Evolutionary conservation across 768 basidiomycete genomes (phyloP), one percentile per base, ranked within the genome.

Genomic region (Calocera viscosa): DNA sequence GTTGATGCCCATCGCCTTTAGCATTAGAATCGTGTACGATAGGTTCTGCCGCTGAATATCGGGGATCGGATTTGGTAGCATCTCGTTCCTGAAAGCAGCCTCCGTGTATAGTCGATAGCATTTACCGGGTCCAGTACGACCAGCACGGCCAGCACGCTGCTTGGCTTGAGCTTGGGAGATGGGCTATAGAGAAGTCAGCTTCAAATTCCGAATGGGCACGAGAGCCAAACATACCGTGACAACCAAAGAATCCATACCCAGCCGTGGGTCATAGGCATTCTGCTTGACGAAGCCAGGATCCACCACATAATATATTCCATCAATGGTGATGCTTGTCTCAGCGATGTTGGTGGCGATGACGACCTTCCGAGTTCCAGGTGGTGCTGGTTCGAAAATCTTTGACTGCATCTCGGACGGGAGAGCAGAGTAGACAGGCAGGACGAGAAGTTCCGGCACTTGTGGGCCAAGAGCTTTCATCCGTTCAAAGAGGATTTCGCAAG

Each of bases 281-380:
- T 99, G 96, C 76, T 99, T 99, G 38, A 93, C 88, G 78, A 99
- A 98, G 14, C 96, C 96, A 1, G 96, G 95, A 74, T 99, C 96
- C 69, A 99, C 88, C 71, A 99, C 95, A 72, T 98, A 99, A 81
- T 97, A 98, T 74, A 99, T 96, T 33, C 94, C 96, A 35, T 94
- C 93, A 72, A 98, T 99, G 8, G 96, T 98, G 74, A 99, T 81
- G 78, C 91, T 94, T 12, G 96, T 98, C 80, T 99, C 96, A 1
- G 96, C 96, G 66, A 97, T 94, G 76, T 98, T 99, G 28, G 96
- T 99, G n/a, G 96, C 95, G 71, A 99, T 91, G 73, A 98, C 94
- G 69, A 95, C 93, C 79, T 99, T 99, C 68, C 96, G 90, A n/a
- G 95, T 87, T 63, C 96, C 96, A 19, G 94, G 94, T 5, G 96